These are phyloP conservation scores for Globisporangium solare DNA, from an alignment of 352 stramenopile genomes.

Conservation along the genomic window DNA sequence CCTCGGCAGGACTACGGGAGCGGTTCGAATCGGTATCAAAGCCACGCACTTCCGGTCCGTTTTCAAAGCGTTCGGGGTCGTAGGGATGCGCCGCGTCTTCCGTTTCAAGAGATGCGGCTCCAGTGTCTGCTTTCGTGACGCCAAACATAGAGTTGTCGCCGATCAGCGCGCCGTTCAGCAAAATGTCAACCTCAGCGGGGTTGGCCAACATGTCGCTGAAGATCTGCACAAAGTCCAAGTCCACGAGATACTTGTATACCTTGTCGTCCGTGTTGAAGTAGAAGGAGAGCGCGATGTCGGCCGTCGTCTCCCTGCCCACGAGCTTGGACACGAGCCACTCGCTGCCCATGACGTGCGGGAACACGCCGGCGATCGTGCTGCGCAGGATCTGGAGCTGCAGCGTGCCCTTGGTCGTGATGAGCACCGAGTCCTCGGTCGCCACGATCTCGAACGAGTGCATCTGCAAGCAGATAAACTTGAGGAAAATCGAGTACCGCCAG, in stretches of 20 bases:
- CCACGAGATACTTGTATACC: conserved; percentile 18
- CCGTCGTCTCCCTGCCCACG: conserved; percentile 16
- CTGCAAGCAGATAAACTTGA: conserved; percentile 19
- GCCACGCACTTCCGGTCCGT: too few species aligned
- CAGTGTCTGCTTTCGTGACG: background rate
- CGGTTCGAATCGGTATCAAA: too few species aligned
- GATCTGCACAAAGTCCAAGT: conserved; percentile 21
- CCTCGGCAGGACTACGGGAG: too few species aligned
- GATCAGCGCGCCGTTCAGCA: conserved; percentile 16
- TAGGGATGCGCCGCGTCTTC: background rate
- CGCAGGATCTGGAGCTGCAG: conserved; percentile 25
- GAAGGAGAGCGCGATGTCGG: conserved; percentile 12
- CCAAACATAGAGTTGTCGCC: conserved; percentile 24
- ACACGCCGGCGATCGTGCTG: conserved; percentile 23
- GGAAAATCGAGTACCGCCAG: conserved; percentile 21
- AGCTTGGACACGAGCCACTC: conserved; percentile 21
- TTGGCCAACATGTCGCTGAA: conserved; percentile 18
- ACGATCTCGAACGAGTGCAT: conserved; percentile 24
- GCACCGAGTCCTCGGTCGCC: conserved; percentile 9
- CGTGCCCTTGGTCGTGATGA: conserved; percentile 18
- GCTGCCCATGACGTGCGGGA: conserved; percentile 23
- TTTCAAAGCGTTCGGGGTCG: too few species aligned
- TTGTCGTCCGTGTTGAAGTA: conserved; percentile 18
- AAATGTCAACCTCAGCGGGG: conserved; percentile 13
- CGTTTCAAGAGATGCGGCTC: background rate